Conservation (phyloP, 495 filamentous ascomycete genomes). For the Pyrenula massariospora region DNA sequence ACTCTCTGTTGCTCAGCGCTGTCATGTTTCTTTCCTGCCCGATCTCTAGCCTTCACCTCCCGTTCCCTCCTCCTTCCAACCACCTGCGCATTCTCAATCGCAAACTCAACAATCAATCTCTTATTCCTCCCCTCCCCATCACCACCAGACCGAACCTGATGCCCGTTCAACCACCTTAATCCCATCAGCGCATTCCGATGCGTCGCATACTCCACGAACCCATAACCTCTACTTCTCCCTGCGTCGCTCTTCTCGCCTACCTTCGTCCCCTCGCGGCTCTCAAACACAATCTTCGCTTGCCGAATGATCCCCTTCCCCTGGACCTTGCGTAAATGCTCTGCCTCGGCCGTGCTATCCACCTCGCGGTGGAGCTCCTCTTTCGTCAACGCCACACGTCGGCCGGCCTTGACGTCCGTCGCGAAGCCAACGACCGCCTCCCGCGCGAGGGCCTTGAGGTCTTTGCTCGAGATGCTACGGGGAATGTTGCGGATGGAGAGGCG, state of each 20-base stretch:
- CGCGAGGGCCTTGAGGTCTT: conserved; percentile 83
- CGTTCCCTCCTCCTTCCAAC: conserved; percentile 63
- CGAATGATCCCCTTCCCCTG: conserved; percentile 89
- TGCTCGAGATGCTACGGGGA: conserved; percentile 70
- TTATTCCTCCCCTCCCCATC: conserved; percentile 49
- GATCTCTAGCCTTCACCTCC: conserved; percentile 43
- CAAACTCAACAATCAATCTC: conserved; percentile 89
- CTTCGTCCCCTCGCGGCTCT: conserved; percentile 72
- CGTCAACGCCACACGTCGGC: conserved; percentile 60
- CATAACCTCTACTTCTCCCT: conserved; percentile 82
- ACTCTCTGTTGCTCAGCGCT: conserved; percentile 15
- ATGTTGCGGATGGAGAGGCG: conserved; percentile 92
- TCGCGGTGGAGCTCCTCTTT: conserved; percentile 76
- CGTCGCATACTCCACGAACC: conserved; percentile 93
- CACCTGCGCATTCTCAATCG: conserved; percentile 95
- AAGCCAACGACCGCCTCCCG: conserved; percentile 87
- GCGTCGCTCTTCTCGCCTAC: conserved; percentile 59
- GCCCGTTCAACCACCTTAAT: conserved; percentile 83
- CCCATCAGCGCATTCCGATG: conserved; percentile 95
- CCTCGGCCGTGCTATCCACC: conserved; percentile 63
- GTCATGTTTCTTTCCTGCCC: conserved; percentile 4
- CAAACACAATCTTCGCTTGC: conserved; percentile 91
- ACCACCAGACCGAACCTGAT: conserved; percentile 39
- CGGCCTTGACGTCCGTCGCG: conserved; percentile 73
- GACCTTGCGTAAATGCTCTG: conserved; percentile 62